Evolutionary conservation across 108 stramenopile genomes (phyloP).

Genomic region (Tribonema minus): DNA sequence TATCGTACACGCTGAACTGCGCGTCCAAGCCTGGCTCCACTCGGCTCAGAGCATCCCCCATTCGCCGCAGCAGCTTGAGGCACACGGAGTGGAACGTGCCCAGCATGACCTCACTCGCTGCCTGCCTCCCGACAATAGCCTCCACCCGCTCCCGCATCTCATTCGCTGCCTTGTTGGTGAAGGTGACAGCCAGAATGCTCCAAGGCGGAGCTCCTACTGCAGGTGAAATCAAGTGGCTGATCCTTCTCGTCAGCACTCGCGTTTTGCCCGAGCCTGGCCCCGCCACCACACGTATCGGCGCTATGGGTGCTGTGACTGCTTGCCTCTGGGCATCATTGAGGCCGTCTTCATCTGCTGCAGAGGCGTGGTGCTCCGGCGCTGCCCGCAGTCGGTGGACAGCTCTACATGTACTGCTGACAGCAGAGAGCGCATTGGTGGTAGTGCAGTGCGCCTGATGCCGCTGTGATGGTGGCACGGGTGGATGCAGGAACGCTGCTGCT

Average conservation of each 20-base stretch:
- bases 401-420: too few relatives aligned
- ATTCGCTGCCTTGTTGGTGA: constrained; percentile 80
- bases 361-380: background rate
- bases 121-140: constrained; percentile 42
- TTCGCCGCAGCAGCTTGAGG: constrained; percentile 11
- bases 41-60: constrained; percentile 10
- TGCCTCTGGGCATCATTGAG: constrained; percentile 29
- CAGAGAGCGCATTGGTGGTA: too few relatives aligned
- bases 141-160: constrained; percentile 75
- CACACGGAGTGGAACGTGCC: constrained; percentile 53
- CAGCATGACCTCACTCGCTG: constrained; percentile 1
- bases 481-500: too few relatives aligned
- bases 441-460: too few relatives aligned
- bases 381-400: too few relatives aligned
- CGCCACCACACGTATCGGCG: constrained; percentile 51
- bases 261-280: constrained; percentile 90
- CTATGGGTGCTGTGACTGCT: constrained; percentile 17
- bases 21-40: constrained; percentile 15
- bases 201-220: constrained; percentile 13
- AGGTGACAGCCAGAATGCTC: constrained; percentile 78
- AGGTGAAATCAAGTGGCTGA: constrained; percentile 68
- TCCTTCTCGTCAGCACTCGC: constrained; percentile 73
- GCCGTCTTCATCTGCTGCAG: background rate
- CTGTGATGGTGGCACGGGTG: too few relatives aligned
- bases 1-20: constrained; percentile 27